Percentiles rank a stretch among this genome's conserved stretches.
Evolutionary conservation across 1,284 basidiomycete genomes (phyloP).

Genomic region (Kwoniella shivajii): DNA sequence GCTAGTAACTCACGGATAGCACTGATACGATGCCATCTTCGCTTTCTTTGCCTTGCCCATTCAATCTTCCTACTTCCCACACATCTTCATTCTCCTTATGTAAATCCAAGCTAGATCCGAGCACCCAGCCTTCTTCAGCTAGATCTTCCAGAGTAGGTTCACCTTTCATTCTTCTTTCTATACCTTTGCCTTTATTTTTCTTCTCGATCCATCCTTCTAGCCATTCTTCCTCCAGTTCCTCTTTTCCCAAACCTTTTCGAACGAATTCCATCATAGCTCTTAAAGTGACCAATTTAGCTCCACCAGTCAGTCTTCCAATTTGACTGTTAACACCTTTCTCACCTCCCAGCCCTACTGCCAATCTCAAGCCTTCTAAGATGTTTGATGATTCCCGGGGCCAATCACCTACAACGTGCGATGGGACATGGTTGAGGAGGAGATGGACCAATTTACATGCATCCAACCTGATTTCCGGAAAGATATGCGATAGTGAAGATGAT

Average conservation of each 20-base stretch:
- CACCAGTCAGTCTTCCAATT: conserved; percentile 37
- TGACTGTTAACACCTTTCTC: conserved; percentile 45
- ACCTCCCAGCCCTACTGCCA: conserved; percentile 49
- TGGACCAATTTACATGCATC: conserved; percentile 84
- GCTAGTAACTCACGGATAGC: conserved; percentile 34
- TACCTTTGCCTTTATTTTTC: background rate
- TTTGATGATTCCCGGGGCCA: conserved; percentile 59
- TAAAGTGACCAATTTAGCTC: conserved; percentile 44
- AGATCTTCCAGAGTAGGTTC: conserved; percentile 12
- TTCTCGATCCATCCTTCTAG: conserved; percentile 20
- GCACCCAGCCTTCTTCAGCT: conserved; percentile 22
- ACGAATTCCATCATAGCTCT: conserved; percentile 47
- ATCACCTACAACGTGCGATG: conserved; percentile 66
- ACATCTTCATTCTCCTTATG: background rate
- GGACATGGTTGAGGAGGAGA: conserved; percentile 72
- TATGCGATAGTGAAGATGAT: conserved; percentile 88
- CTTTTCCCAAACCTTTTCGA: conserved; percentile 23
- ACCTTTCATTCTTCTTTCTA: conserved; percentile 18
- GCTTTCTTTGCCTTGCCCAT: conserved; percentile 10
- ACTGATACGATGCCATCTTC: conserved; percentile 24
- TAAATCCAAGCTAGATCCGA: conserved; percentile 9
- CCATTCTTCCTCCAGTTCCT: conserved; percentile 8
- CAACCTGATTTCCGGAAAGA: conserved; percentile 89
- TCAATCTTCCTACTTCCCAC: conserved; percentile 34
- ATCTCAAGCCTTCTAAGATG: conserved; percentile 50